Evolutionary conservation across 1,284 basidiomycete species (phyloP), one percentile per base, ranked within the genome.

Genomic region (Ceratobasidium sp.): DNA sequence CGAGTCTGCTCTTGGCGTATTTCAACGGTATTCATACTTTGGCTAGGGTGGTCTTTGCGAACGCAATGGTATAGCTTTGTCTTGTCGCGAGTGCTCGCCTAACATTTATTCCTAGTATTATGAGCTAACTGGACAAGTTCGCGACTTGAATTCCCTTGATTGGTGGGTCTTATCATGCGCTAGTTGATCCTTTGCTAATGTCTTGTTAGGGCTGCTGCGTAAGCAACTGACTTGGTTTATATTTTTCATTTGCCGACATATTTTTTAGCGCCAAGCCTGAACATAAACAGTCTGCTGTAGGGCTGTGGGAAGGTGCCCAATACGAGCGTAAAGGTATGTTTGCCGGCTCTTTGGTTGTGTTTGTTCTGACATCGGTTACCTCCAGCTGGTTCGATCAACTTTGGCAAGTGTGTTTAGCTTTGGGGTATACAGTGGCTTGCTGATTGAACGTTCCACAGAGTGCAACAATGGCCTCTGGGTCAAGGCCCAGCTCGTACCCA

Each of bases 91-190:
- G 29, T n/a, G n/a, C 45, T 47, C 10, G 22, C 17, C 62, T 70
- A 52, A 54, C 40, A 31, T 32, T 54, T 32, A 34, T 65, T 31
- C 52, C 38, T 50, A 73, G 72, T 75, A 72, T 65, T 69, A 60
- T 49, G 74, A 75, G 53, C 68, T 75, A n/a, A 74, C 73, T 25
- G 74, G 74, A 13, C 69, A 71, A 29, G 38, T 49, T 35, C 64
- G 70, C 13, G 32, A 42, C n/a, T 42, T 49, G 12, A 32, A 60
- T 2, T 47, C 68, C 22, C 70, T 73, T 52, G 40, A 64, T 35
- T 75, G 73, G 74, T 73, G 57, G 29, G 65, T 55, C n/a, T 17
- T 38, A 34, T 15, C 7, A 20, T 38, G 17, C 22, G 8, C 35
- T 25, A 0, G 10, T 1, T 15, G 50, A 7, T 17, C 0, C 17